A percentile compares a stretch with the other conserved stretches of the same genome.
Evolutionary conservation across 306 rosid species (phyloP).

Genomic region (Cucurbita ficifolia): DNA sequence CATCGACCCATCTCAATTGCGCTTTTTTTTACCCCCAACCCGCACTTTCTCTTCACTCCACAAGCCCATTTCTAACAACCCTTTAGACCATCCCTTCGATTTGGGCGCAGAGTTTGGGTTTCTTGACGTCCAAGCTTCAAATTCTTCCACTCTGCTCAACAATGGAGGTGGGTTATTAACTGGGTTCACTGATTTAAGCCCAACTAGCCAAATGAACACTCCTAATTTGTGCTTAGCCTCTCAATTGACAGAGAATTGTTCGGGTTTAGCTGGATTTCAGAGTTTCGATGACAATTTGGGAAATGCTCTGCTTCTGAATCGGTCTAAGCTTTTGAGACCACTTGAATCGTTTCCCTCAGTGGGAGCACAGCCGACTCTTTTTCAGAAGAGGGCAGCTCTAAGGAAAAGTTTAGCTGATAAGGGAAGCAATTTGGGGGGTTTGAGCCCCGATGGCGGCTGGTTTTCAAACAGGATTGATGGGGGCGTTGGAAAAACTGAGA

Average conservation of each 20-base stretch:
- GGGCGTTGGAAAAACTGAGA: not conserved
- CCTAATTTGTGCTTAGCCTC: conserved; percentile 29
- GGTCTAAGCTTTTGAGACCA: conserved; percentile 39
- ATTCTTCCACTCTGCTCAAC: conserved; percentile 5
- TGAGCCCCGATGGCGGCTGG: conserved; percentile 9
- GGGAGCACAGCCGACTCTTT: conserved; percentile 67
- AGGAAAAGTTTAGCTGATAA: conserved; percentile 22
- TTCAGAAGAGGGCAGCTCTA: conserved; percentile 58
- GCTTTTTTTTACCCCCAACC: conserved; percentile 42
- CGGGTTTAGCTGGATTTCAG: conserved; percentile 16
- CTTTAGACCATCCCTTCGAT: conserved; percentile 49
- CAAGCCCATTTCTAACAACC: conserved; percentile 19
- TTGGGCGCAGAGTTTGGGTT: conserved; percentile 39
- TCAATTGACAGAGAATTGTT: conserved; percentile 18
- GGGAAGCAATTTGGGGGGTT: conserved; percentile 28
- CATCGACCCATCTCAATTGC: conserved; percentile 49
- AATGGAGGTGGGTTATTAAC: conserved; percentile 13
- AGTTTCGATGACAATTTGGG: conserved; percentile 31
- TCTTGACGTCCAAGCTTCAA: conserved; percentile 11
- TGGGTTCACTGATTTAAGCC: conserved; percentile 32
- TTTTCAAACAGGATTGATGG: not conserved
- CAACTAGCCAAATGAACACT: conserved; percentile 17
- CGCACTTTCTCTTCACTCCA: conserved; percentile 35
- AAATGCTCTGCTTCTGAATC: conserved; percentile 31
- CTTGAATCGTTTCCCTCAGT: conserved; percentile 30